Percentiles rank a stretch among this genome's conserved stretches.
phyloP scores from a whole-genome alignment of 352 stramenopile species.

The Globisporangium camurandrum region DNA sequence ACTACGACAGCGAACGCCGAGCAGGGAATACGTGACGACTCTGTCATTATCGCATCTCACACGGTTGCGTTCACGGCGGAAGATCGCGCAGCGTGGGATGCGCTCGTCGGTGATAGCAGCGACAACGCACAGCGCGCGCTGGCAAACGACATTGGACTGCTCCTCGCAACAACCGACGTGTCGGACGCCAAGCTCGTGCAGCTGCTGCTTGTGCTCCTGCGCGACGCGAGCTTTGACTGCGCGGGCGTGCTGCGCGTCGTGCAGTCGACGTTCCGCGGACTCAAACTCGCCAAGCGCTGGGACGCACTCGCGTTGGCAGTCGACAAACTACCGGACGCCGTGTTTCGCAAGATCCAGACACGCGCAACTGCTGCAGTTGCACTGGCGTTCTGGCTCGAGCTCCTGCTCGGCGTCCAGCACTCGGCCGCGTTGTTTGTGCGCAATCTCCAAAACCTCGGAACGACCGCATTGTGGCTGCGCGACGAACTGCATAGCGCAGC shows the following conservation, averaged over 20 bases:
- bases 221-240: conserved; percentile 26
- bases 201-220: conserved; percentile 27
- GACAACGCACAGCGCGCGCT: conserved; percentile 7
- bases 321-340: conserved; percentile 25
- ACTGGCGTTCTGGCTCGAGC: conserved; percentile 47
- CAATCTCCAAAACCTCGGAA: conserved; percentile 32
- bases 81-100: conserved; percentile 50
- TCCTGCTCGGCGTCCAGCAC: conserved; percentile 77
- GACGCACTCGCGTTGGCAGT: conserved; percentile 36
- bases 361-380: conserved; percentile 16
- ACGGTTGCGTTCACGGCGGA: conserved; percentile 19
- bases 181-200: conserved; percentile 21
- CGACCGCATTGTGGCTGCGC: conserved; percentile 31
- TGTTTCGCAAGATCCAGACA: conserved; percentile 28
- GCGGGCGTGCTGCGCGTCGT: conserved; percentile 45
- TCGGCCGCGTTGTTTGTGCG: conserved; percentile 44
- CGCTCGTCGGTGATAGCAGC: conserved; percentile 17
- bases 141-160: conserved; percentile 43
- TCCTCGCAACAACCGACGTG: conserved; percentile 49
- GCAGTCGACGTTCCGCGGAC: conserved; percentile 42
- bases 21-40: not conserved
- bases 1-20: not conserved
- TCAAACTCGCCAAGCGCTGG: conserved; percentile 79
- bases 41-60: conserved; percentile 11
- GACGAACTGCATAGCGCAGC: conserved; percentile 18